phyloP scores from a whole-genome alignment of 768 basidiomycete species.

The Leucocoprinus sp. region DNA sequence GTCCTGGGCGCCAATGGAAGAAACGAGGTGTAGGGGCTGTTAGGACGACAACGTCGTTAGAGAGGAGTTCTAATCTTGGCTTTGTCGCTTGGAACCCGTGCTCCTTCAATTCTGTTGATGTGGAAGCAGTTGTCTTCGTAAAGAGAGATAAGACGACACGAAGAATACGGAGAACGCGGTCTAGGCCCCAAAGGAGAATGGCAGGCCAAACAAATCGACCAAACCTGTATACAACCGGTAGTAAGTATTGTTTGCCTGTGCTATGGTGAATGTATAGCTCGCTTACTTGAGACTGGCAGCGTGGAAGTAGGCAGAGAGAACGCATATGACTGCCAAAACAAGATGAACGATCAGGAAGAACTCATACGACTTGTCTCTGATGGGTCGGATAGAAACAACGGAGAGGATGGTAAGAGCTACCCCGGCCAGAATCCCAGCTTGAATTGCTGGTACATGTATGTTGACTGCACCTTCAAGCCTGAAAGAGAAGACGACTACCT shows the following conservation, averaged over 20 bases:
- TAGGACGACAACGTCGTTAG: slow-evolving; percentile 38
- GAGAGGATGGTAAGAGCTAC: slow-evolving; percentile 33
- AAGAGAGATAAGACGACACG: slow-evolving; percentile 35
- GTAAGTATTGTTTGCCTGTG: not conserved
- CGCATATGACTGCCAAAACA: slow-evolving; percentile 27
- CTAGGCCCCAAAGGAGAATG: slow-evolving; percentile 47
- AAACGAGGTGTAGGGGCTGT: slow-evolving; percentile 30
- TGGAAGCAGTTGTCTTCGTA: slow-evolving; percentile 23
- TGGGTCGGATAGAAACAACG: slow-evolving; percentile 39
- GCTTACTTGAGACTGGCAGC: slow-evolving; percentile 22
- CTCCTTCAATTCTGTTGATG: not conserved
- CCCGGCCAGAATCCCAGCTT: slow-evolving; percentile 29
- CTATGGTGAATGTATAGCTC: not conserved
- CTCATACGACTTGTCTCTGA: slow-evolving; percentile 42
- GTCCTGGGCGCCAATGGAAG: slow-evolving; percentile 44
- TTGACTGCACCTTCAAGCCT: slow-evolving; percentile 17
- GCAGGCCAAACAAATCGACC: slow-evolving; percentile 38
- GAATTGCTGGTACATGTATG: slow-evolving; percentile 22
- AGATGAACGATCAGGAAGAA: slow-evolving; percentile 44
- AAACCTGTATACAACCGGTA: slow-evolving; percentile 15
- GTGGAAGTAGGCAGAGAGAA: slow-evolving; percentile 36
- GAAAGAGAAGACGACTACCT: not conserved
- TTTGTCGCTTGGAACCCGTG: slow-evolving; percentile 15
- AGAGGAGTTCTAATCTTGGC: slow-evolving; percentile 30
- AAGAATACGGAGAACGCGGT: slow-evolving; percentile 39